Conservation (phyloP, 2,329 filamentous ascomycete species). For the Exophiala viscosa region DNA sequence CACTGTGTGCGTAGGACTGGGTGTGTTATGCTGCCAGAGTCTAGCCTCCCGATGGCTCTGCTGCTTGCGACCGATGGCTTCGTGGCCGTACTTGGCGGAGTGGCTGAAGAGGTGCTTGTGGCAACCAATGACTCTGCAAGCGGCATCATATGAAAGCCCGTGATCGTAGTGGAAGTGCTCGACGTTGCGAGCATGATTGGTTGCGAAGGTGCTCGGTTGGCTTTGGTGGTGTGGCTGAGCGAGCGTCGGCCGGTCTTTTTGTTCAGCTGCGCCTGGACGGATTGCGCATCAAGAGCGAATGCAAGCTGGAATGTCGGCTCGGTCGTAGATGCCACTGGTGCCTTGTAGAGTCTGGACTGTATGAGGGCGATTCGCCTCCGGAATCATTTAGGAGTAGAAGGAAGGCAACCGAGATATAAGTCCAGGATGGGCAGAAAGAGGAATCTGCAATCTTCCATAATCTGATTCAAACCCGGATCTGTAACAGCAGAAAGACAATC, state of each 20-base stretch:
- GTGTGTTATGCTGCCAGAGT: background rate
- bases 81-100: background rate
- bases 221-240: slow-evolving; percentile 1
- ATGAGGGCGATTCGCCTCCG: no score
- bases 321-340: no score
- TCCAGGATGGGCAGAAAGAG: no score
- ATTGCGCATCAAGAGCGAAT: slow-evolving; percentile 4
- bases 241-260: slow-evolving; percentile 2
- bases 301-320: background rate
- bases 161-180: background rate
- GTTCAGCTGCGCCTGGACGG: slow-evolving; percentile 10
- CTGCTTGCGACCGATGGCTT: background rate
- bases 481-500: no score
- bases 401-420: no score
- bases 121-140: background rate
- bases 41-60: background rate
- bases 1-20: background rate
- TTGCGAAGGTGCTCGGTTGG: background rate
- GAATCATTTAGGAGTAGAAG: no score
- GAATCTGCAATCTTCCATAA: no score
- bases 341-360: no score
- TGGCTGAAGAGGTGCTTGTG: background rate
- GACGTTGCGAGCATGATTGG: background rate
- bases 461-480: no score
- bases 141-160: background rate